Conservation (phyloP, 2,329 filamentous ascomycete genomes). For the Decorospora gaudefroyi region DNA sequence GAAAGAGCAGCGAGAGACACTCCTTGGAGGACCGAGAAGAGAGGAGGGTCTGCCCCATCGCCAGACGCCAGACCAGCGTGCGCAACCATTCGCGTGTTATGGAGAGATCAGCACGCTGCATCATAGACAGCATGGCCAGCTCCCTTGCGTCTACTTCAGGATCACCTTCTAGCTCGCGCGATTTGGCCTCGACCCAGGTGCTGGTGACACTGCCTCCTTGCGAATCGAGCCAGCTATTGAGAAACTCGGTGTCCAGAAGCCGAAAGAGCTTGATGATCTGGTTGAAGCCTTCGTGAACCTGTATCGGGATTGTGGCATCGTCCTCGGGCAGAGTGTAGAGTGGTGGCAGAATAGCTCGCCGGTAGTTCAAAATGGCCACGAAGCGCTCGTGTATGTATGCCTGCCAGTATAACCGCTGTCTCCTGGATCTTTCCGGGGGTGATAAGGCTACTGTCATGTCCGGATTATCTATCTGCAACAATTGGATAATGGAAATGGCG, state of each 20-base stretch:
- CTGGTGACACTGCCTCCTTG: constrained; percentile 44
- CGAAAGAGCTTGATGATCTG: constrained; percentile 54
- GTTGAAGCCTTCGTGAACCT: constrained; percentile 51
- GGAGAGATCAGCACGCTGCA: constrained; percentile 57
- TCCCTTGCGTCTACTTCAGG: constrained; percentile 47
- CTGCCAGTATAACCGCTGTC: constrained; percentile 61
- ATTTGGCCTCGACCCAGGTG: constrained; percentile 54
- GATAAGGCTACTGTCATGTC: constrained; percentile 40
- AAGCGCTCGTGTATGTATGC: constrained; percentile 63
- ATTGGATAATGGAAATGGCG: constrained; percentile 50
- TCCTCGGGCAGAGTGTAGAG: constrained; percentile 48
- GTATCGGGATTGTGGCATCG: constrained; percentile 47
- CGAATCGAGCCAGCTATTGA: constrained; percentile 52
- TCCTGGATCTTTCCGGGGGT: constrained; percentile 47
- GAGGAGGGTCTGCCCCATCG: constrained; percentile 54
- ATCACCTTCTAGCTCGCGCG: constrained; percentile 49
- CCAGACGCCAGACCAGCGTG: constrained; percentile 56
- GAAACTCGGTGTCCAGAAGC: constrained; percentile 52
- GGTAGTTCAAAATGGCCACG: constrained; percentile 57
- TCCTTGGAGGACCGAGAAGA: constrained; percentile 47
- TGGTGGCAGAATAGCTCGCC: constrained; percentile 50
- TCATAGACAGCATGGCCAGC: constrained; percentile 47
- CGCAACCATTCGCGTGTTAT: constrained; percentile 57
- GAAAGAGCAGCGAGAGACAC: constrained; percentile 52
- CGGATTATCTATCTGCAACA: constrained; percentile 50